These are phyloP conservation scores for Mycena maculata DNA, from an alignment of 768 basidiomycete genomes.

Conservation along the genomic window DNA sequence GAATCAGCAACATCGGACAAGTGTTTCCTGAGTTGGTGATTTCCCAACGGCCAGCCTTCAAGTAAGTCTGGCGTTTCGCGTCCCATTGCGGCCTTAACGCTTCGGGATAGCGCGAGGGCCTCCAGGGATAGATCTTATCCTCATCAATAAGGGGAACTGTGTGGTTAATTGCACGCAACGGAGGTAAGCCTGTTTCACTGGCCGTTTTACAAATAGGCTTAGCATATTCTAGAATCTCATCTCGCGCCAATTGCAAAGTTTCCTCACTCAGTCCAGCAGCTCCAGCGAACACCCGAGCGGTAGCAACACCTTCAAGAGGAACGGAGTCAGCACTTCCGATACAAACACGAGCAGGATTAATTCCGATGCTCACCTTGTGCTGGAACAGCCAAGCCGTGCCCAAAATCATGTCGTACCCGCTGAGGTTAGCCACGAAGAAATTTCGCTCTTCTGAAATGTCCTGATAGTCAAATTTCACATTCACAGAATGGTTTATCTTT, in stretches of 20 bases:
- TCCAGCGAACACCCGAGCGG: neutral
- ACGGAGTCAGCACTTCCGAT: constrained; percentile 24
- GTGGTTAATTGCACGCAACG: constrained; percentile 41
- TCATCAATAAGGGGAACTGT: constrained; percentile 41
- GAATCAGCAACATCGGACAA: neutral
- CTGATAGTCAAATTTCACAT: constrained; percentile 27
- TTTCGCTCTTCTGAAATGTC: constrained; percentile 12
- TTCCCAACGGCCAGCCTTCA: constrained; percentile 4
- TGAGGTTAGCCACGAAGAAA: constrained; percentile 44
- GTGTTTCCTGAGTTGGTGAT: neutral
- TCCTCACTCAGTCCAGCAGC: neutral
- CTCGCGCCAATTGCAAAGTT: neutral
- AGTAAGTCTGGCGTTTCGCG: neutral
- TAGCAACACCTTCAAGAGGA: constrained; percentile 22
- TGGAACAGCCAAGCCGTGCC: constrained; percentile 42
- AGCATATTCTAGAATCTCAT: constrained; percentile 19
- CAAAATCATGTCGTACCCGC: constrained; percentile 42
- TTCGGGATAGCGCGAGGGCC: constrained; percentile 39
- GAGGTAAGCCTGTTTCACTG: constrained; percentile 38
- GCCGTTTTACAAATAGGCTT: constrained; percentile 36
- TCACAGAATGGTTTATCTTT: no score
- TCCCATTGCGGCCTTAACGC: constrained; percentile 4
- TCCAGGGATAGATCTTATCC: constrained; percentile 36
- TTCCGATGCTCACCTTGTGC: no score
- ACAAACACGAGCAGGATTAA: constrained; percentile 32